Evolutionary conservation across 495 filamentous ascomycete species (phyloP).

Genomic region (Arthonia radiata): DNA sequence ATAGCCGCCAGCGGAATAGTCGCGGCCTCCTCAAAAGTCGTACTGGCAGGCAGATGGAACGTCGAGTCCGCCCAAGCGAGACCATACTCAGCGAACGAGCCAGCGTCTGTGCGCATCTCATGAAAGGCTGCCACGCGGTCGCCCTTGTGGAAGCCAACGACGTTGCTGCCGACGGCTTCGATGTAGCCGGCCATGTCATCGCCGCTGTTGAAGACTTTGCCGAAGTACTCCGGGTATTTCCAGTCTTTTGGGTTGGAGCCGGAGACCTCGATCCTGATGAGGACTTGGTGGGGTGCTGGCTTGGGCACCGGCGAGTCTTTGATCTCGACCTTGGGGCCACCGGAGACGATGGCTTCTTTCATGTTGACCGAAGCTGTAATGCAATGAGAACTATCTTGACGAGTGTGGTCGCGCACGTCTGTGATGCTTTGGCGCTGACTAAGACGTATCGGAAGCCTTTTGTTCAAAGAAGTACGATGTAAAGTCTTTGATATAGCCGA

Average conservation of each 20-base stretch:
- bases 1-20: slow-evolving; percentile 50
- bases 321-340: slow-evolving; percentile 30
- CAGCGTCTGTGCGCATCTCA: slow-evolving; percentile 26
- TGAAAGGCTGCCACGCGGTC: slow-evolving; percentile 53
- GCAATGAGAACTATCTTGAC: no score
- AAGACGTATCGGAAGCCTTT: no score
- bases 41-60: slow-evolving; percentile 39
- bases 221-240: slow-evolving; percentile 14
- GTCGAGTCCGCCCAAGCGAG: slow-evolving; percentile 38
- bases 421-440: no score
- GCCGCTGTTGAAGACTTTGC: slow-evolving; percentile 25
- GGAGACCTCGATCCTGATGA: slow-evolving; percentile 43
- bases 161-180: slow-evolving; percentile 31
- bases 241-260: slow-evolving; percentile 63
- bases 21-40: slow-evolving; percentile 46
- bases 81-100: slow-evolving; percentile 49
- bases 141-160: slow-evolving; percentile 35
- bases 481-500: no score
- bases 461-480: no score
- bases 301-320: slow-evolving; percentile 37
- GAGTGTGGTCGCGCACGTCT: no score
- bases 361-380: no score
- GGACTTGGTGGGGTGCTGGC: slow-evolving; percentile 33
- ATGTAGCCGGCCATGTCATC: slow-evolving; percentile 54
- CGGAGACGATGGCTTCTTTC: slow-evolving; percentile 39